Percentiles rank a stretch among this genome's conserved stretches.
Conservation (phyloP, 2,329 filamentous ascomycete species). For the Tricladium varicosporioides region DNA sequence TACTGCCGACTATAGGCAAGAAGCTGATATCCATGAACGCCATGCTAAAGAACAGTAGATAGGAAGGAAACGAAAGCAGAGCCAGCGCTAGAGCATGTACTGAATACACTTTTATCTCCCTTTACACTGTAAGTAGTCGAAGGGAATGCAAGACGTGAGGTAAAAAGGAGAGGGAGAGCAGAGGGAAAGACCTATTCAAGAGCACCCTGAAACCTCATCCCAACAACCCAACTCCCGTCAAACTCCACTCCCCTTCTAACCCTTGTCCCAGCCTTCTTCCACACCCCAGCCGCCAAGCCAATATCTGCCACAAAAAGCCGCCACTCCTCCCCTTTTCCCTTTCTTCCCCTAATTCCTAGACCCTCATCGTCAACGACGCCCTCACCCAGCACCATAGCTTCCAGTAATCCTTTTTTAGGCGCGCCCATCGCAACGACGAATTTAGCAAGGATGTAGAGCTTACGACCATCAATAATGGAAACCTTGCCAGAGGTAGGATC, state of each 20-base stretch:
- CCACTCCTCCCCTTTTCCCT: conserved; percentile 51
- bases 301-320: conserved; percentile 83
- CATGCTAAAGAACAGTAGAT: too few relatives aligned
- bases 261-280: conserved; percentile 80
- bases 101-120: too few relatives aligned
- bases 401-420: conserved; percentile 80
- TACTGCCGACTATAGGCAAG: too few relatives aligned
- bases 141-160: too few relatives aligned
- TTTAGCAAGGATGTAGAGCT: conserved; percentile 76
- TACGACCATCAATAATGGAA: conserved; percentile 68
- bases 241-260: conserved; percentile 85
- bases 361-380: conserved; percentile 32
- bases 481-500: conserved; percentile 73
- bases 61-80: too few relatives aligned
- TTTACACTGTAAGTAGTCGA: too few relatives aligned
- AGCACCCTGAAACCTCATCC: conserved; percentile 47
- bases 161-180: too few relatives aligned
- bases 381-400: conserved; percentile 54
- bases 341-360: neutral
- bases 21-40: too few relatives aligned
- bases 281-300: conserved; percentile 77
- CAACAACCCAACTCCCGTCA: conserved; percentile 80
- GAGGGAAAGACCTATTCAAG: conserved; percentile 22
- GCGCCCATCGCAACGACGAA: conserved; percentile 84
- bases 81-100: too few relatives aligned